Conservation (phyloP, 768 basidiomycete genomes). For the Cyclocybe aegerita region DNA sequence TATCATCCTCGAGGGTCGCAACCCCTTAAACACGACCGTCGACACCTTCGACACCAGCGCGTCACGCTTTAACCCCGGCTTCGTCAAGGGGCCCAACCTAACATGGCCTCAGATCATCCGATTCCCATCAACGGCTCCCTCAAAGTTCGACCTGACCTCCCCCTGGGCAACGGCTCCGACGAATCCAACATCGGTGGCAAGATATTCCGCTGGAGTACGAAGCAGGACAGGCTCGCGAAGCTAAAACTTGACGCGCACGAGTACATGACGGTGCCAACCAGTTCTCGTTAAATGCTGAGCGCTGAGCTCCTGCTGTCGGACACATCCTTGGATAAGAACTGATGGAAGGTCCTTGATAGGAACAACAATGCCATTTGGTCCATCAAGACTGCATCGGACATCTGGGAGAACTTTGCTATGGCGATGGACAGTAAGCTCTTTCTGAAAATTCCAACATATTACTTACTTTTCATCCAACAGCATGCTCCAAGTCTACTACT, state of each 20-base stretch:
- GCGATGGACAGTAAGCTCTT: slow-evolving; percentile 9
- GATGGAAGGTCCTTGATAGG: slow-evolving; percentile 12
- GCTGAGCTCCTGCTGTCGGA: slow-evolving; percentile 12
- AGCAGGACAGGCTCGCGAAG: slow-evolving; percentile 8
- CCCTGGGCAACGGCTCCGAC: slow-evolving; percentile 14
- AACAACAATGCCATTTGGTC: slow-evolving; percentile 7
- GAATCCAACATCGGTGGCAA: slow-evolving; percentile 12
- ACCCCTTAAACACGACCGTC: too few relatives aligned
- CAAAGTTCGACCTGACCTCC: slow-evolving; percentile 18
- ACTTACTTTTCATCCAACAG: background rate
- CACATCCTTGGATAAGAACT: slow-evolving; percentile 9
- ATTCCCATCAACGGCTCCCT: too few relatives aligned
- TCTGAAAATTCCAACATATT: background rate
- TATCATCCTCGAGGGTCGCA: too few relatives aligned
- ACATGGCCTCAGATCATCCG: too few relatives aligned
- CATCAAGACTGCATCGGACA: slow-evolving; percentile 13
- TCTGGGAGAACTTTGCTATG: slow-evolving; percentile 17
- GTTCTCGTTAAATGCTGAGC: slow-evolving; percentile 11
- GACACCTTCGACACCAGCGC: too few relatives aligned
- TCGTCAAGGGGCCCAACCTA: too few relatives aligned
- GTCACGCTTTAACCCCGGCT: too few relatives aligned
- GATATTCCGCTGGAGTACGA: slow-evolving; percentile 14
- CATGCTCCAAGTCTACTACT: slow-evolving; percentile 13
- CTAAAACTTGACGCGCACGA: slow-evolving; percentile 16
- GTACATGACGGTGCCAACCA: slow-evolving; percentile 14